Percentiles rank a stretch among this genome's conserved stretches.
Evolutionary conservation across 1,284 basidiomycete species (phyloP).

Genomic region (Apiotrichum mycotoxinovorans): DNA sequence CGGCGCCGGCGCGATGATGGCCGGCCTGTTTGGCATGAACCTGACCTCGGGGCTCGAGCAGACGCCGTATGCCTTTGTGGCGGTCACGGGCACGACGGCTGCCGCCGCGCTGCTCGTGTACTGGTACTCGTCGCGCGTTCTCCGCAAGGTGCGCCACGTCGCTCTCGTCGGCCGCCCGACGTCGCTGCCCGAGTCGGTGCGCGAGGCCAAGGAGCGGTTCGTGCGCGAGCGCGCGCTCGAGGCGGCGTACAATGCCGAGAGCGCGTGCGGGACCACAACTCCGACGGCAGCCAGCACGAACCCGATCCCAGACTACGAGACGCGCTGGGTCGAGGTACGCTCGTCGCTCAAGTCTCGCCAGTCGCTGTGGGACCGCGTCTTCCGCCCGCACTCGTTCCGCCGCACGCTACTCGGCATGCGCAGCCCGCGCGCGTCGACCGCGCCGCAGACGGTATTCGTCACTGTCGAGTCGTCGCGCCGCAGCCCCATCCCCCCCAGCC

Average conservation of each 20-base stretch:
- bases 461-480: background rate
- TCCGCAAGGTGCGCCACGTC: slow-evolving; percentile 44
- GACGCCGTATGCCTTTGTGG: slow-evolving; percentile 48
- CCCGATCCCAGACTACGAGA: slow-evolving; percentile 18
- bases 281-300: background rate
- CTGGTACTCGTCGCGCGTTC: slow-evolving; percentile 36
- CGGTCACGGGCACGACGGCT: slow-evolving; percentile 40
- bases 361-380: slow-evolving; percentile 18
- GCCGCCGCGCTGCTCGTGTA: slow-evolving; percentile 40
- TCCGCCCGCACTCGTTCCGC: slow-evolving; percentile 14
- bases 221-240: slow-evolving; percentile 17
- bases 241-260: slow-evolving; percentile 1
- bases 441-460: background rate
- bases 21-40: slow-evolving; percentile 95
- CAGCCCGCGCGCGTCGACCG: no score
- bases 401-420: slow-evolving; percentile 14
- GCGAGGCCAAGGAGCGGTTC: slow-evolving; percentile 18
- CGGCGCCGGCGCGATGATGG: slow-evolving; percentile 84
- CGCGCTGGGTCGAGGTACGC: slow-evolving; percentile 15
- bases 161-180: slow-evolving; percentile 26
- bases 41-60: slow-evolving; percentile 54
- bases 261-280: background rate
- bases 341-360: slow-evolving; percentile 5
- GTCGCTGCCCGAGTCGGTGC: slow-evolving; percentile 11
- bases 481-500: background rate